phyloP scores from a whole-genome alignment of 1,284 basidiomycete species.

The Peniophora sp. region DNA sequence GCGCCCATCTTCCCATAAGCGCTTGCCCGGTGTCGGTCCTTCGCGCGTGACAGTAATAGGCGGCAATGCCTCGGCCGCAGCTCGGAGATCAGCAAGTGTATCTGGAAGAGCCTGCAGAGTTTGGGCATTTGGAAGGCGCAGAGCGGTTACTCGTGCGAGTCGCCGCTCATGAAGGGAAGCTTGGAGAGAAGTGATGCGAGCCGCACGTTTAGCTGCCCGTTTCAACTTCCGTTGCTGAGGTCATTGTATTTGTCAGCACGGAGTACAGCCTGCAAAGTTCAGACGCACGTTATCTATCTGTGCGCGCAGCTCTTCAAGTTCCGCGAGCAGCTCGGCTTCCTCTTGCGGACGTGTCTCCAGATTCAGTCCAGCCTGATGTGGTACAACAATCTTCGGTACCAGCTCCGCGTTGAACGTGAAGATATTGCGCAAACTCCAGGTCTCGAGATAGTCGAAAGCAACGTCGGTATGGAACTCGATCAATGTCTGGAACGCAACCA shows the following conservation, averaged over 20 bases:
- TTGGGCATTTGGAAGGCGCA: constrained; percentile 27
- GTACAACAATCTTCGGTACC: constrained; percentile 46
- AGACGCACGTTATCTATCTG: constrained; percentile 52
- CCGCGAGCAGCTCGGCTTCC: constrained; percentile 52
- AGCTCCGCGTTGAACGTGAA: constrained; percentile 60
- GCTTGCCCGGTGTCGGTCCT: constrained; percentile 47
- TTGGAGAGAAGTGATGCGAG: constrained; percentile 36
- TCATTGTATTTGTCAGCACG: constrained; percentile 1
- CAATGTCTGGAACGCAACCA: constrained; percentile 71
- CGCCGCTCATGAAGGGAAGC: constrained; percentile 34
- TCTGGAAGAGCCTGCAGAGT: constrained; percentile 16
- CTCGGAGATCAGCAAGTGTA: constrained; percentile 30
- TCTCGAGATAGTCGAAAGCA: constrained; percentile 76
- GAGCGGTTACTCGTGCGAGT: constrained; percentile 35
- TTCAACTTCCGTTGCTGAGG: constrained; percentile 58
- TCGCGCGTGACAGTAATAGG: constrained; percentile 37
- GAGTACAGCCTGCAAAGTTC: constrained; percentile 4
- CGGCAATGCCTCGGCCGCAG: constrained; percentile 40
- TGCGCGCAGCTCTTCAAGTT: constrained; percentile 50
- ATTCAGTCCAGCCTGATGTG: constrained; percentile 56
- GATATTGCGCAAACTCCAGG: constrained; percentile 71
- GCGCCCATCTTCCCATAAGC: constrained; percentile 62
- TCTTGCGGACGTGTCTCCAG: constrained; percentile 38
- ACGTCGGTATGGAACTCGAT: constrained; percentile 73
- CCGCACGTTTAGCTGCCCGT: constrained; percentile 39